Conservation (phyloP, 768 basidiomycete genomes). For the Suillus sp. region DNA sequence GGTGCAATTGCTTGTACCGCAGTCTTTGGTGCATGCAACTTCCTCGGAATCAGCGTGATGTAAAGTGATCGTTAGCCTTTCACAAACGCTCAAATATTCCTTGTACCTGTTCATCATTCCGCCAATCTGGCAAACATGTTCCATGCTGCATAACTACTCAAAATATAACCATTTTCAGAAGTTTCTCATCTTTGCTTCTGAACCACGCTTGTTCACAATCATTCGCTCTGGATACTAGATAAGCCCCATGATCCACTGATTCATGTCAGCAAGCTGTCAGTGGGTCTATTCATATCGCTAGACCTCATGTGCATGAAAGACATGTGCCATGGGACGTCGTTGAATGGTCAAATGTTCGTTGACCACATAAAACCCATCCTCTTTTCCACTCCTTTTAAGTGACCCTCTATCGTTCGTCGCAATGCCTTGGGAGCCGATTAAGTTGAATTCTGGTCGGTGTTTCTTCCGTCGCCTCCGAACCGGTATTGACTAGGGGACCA, state of each 20-base stretch:
- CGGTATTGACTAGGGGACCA: not conserved
- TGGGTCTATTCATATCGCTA: not conserved
- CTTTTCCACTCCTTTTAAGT: not conserved
- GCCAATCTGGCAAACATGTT: not conserved
- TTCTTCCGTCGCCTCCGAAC: not conserved
- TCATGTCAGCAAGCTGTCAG: not conserved
- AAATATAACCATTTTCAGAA: not conserved
- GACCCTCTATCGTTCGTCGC: not conserved
- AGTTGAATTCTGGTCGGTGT: not conserved
- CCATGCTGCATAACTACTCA: not conserved
- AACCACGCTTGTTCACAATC: not conserved
- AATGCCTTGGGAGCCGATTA: slow-evolving; percentile 3
- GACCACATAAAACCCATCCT: not conserved
- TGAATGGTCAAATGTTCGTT: not conserved
- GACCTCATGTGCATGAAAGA: not conserved
- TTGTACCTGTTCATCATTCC: not conserved
- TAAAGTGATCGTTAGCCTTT: not conserved
- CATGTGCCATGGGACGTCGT: not conserved
- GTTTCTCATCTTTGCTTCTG: not conserved
- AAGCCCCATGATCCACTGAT: not conserved
- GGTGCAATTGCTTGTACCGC: slow-evolving; percentile 4
- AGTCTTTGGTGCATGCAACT: slow-evolving; percentile 8
- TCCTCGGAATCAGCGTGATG: slow-evolving; percentile 1
- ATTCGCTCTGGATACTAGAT: not conserved
- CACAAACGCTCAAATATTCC: not conserved